Percentiles rank a stretch among this genome's conserved stretches.
Conservation (phyloP, 2,329 filamentous ascomycete species). For the Apiospora phragmitis region DNA sequence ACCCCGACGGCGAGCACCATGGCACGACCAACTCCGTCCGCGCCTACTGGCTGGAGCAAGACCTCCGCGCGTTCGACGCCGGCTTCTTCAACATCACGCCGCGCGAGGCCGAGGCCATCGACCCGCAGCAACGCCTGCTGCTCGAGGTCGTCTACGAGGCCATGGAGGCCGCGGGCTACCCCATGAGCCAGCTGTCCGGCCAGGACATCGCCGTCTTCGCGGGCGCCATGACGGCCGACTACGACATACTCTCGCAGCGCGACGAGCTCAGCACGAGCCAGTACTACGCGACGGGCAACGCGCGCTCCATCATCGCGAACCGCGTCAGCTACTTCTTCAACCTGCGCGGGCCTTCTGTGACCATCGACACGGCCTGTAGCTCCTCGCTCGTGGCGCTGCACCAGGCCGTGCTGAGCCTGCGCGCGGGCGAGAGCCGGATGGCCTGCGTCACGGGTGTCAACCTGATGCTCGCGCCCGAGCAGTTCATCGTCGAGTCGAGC, state of each 20-base stretch:
- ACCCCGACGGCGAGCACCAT: conserved; percentile 31
- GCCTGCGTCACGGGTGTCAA: conserved; percentile 46
- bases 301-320: conserved; percentile 37
- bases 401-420: conserved; percentile 40
- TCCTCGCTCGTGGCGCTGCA: conserved; percentile 39
- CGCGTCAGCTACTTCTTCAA: conserved; percentile 42
- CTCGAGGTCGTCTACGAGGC: conserved; percentile 38
- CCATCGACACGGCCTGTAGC: conserved; percentile 43
- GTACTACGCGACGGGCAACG: conserved; percentile 36
- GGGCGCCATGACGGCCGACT: conserved; percentile 35
- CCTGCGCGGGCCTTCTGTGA: conserved; percentile 38
- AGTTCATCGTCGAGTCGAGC: conserved; percentile 43
- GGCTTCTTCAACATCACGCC: conserved; percentile 37
- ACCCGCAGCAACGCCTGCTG: conserved; percentile 33
- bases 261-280: conserved; percentile 29
- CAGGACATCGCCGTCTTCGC: conserved; percentile 32
- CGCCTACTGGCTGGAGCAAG: conserved; percentile 31
- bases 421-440: conserved; percentile 38
- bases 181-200: conserved; percentile 26
- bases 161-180: conserved; percentile 34
- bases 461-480: conserved; percentile 43
- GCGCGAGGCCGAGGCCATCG: conserved; percentile 35
- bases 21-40: conserved; percentile 31
- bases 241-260: conserved; percentile 29
- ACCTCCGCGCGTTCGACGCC: conserved; percentile 30